These are phyloP conservation scores for Aspergillus sergii DNA, from an alignment of 2,329 filamentous ascomycete genomes.

Conservation along the genomic window DNA sequence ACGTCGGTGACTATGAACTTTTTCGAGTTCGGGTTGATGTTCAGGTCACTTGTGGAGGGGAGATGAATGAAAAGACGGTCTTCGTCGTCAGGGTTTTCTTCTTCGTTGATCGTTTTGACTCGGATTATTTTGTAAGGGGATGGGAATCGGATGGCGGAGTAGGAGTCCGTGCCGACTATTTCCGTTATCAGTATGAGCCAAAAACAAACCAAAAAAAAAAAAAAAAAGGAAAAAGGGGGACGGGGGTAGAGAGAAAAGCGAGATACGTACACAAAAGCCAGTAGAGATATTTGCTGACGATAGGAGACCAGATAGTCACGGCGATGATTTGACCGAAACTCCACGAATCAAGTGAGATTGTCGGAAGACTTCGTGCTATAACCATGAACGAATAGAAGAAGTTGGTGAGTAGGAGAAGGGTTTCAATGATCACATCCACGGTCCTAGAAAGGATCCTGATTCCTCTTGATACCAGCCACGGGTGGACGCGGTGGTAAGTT, in stretches of 20 bases:
- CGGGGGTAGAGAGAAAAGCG: not conserved
- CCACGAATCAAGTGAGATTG: not conserved
- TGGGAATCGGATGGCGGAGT: slow-evolving; percentile 3
- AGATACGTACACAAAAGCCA: not conserved
- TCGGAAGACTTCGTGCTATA: not conserved
- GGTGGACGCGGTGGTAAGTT: not conserved
- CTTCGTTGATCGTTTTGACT: not conserved
- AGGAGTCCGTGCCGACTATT: not conserved
- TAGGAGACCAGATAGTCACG: slow-evolving; percentile 3
- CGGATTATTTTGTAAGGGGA: not conserved
- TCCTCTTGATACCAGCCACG: not conserved
- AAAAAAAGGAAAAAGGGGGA: not conserved
- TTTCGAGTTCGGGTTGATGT: not conserved
- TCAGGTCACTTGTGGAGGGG: not conserved
- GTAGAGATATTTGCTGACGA: slow-evolving; percentile 2
- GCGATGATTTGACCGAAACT: slow-evolving; percentile 4
- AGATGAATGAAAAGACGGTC: not conserved
- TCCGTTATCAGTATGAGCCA: not conserved
- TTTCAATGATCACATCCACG: not conserved
- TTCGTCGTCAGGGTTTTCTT: not conserved
- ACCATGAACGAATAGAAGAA: not conserved
- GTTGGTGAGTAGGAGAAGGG: not conserved
- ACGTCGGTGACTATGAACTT: not conserved
- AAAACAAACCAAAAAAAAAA: not conserved
- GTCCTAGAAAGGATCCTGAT: not conserved